Conservation (phyloP, 208 protist genomes). For the Acanthamoeba sp. region DNA sequence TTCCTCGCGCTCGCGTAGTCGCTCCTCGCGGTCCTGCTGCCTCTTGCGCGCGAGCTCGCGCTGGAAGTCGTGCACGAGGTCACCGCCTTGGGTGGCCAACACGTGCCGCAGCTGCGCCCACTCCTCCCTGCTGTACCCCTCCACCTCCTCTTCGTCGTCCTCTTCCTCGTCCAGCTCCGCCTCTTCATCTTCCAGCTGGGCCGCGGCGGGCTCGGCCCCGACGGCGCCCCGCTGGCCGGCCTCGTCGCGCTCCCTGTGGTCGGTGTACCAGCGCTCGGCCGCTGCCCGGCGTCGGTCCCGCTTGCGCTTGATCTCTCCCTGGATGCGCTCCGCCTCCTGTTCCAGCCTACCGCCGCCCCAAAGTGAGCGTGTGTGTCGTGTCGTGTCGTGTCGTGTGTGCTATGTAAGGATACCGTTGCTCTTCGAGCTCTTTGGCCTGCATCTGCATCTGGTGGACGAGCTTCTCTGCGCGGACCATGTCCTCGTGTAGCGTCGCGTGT, state of each 20-base stretch:
- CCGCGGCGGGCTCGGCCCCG: neutral
- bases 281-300: neutral
- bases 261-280: slow-evolving; percentile 24
- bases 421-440: neutral
- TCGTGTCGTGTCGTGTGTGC: neutral
- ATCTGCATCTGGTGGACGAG: neutral
- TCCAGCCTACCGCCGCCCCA: neutral
- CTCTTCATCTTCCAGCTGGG: neutral
- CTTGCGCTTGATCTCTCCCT: slow-evolving; percentile 31
- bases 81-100: neutral
- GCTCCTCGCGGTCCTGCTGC: slow-evolving; percentile 49
- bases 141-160: neutral
- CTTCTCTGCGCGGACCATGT: slow-evolving; percentile 23
- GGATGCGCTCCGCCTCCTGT: slow-evolving; percentile 12
- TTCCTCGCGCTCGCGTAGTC: slow-evolving; percentile 3
- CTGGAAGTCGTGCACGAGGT: slow-evolving; percentile 27
- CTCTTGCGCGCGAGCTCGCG: slow-evolving; percentile 17
- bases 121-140: slow-evolving; percentile 41
- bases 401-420: neutral
- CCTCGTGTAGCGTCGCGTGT: slow-evolving; percentile 27
- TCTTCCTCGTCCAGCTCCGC: slow-evolving; percentile 12
- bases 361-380: neutral
- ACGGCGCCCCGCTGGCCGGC: neutral
- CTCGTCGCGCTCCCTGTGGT: neutral
- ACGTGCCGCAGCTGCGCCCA: neutral